phyloP scores from a whole-genome alignment of 495 filamentous ascomycete species.

The Aspergillus funiculosus region DNA sequence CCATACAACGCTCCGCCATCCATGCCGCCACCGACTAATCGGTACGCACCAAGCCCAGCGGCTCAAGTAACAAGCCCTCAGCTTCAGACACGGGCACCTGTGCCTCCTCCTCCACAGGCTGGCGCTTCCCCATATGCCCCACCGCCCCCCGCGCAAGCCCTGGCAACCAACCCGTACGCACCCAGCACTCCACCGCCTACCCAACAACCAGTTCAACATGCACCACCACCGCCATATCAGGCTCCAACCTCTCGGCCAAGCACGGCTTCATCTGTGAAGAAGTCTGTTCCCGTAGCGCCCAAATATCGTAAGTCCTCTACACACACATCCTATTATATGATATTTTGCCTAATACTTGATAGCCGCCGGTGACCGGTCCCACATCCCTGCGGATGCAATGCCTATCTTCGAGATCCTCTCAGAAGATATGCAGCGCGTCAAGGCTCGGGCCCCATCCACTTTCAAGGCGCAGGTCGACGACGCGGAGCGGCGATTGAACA shows the following conservation, averaged over 20 bases:
- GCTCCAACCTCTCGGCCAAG: conserved; percentile 43
- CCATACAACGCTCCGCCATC: conserved; percentile 83
- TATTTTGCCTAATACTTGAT: conserved; percentile 15
- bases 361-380: conserved; percentile 80
- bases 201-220: conserved; percentile 36
- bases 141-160: conserved; percentile 32
- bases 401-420: conserved; percentile 76
- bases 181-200: conserved; percentile 33
- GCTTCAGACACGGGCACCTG: conserved; percentile 34
- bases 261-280: conserved; percentile 46
- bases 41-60: conserved; percentile 80
- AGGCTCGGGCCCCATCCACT: conserved; percentile 67
- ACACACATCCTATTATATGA: not conserved
- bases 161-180: conserved; percentile 42
- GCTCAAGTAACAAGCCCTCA: conserved; percentile 44
- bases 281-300: conserved; percentile 43
- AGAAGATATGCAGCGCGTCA: conserved; percentile 81
- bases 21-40: conserved; percentile 65
- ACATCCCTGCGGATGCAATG: conserved; percentile 71
- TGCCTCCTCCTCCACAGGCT: conserved; percentile 48
- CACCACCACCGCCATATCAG: conserved; percentile 44
- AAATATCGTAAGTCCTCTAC: conserved; percentile 59
- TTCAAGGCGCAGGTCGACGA: conserved; percentile 86
- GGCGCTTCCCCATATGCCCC: conserved; percentile 59
- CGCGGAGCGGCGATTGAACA: conserved; percentile 82